Evolutionary conservation across 2,329 filamentous ascomycete species (phyloP).

Genomic region (Sporothrix sp.): DNA sequence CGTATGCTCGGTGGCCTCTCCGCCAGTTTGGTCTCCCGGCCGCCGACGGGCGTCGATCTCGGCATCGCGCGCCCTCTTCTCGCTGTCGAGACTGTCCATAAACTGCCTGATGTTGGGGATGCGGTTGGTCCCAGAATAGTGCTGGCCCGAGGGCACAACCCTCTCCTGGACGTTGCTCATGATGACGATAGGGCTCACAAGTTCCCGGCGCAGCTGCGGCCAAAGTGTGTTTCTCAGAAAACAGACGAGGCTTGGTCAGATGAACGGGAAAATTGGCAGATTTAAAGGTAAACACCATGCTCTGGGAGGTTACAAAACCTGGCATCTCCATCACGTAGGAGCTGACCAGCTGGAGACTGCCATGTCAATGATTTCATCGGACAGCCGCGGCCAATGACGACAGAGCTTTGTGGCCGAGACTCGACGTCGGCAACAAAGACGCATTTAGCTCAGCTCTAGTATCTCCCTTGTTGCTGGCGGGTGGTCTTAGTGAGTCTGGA

Average conservation of each 20-base stretch:
- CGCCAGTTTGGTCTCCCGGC: conserved; percentile 14
- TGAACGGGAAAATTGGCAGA: neutral
- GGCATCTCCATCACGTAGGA: neutral
- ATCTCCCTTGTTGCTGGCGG: conserved; percentile 11
- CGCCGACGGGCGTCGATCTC: conserved; percentile 50
- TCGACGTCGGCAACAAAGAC: too few relatives aligned
- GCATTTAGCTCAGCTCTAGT: too few relatives aligned
- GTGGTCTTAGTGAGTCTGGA: conserved; percentile 14
- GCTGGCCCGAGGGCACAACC: conserved; percentile 43
- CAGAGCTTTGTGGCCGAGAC: too few relatives aligned
- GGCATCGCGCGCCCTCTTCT: conserved; percentile 68
- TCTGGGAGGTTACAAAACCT: neutral
- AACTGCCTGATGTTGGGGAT: conserved; percentile 85
- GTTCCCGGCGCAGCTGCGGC: too few relatives aligned
- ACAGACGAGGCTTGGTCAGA: too few relatives aligned
- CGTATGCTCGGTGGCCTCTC: conserved; percentile 35
- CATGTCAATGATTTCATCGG: too few relatives aligned
- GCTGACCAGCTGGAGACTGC: too few relatives aligned
- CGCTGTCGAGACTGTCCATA: conserved; percentile 63
- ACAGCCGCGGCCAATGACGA: neutral
- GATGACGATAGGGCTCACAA: neutral
- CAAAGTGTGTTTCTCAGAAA: too few relatives aligned
- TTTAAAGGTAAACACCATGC: too few relatives aligned
- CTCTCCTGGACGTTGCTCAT: conserved; percentile 28
- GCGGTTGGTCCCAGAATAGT: conserved; percentile 75